A percentile compares a stretch with the other conserved stretches of the same genome.
phyloP scores from a whole-genome alignment of 306 rosid species.

The Boehmeria nivea region DNA sequence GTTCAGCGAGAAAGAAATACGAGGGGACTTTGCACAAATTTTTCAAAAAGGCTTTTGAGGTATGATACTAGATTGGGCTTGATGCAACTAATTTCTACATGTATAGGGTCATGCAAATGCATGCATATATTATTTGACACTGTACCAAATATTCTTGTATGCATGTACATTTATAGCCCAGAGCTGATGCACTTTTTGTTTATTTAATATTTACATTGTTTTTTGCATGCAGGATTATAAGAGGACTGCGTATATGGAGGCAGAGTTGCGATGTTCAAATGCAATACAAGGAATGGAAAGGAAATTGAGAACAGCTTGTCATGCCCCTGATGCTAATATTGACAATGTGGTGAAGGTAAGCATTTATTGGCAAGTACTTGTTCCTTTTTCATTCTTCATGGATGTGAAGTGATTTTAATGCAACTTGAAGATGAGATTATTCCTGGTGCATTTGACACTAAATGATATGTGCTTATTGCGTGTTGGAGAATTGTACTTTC shows the following conservation, averaged over 20 bases:
- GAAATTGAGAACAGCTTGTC: constrained; percentile 86
- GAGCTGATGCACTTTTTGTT: constrained; percentile 9
- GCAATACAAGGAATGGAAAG: constrained; percentile 85
- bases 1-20: constrained; percentile 74
- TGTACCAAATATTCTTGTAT: not conserved
- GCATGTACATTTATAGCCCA: not conserved
- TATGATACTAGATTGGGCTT: too few relatives aligned
- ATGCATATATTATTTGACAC: not conserved
- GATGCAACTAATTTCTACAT: not conserved
- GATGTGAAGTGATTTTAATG: not conserved
- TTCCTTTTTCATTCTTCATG: not conserved
- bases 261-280: constrained; percentile 70
- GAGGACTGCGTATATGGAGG: constrained; percentile 78
- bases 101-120: not conserved
- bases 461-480: too few relatives aligned
- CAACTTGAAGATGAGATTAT: not conserved
- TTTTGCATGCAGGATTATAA: constrained; percentile 63
- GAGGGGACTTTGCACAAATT: constrained; percentile 69
- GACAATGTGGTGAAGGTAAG: constrained; percentile 75
- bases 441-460: too few relatives aligned
- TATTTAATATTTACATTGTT: constrained; percentile 27
- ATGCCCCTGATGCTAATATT: constrained; percentile 68
- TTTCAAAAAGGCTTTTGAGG: constrained; percentile 79
- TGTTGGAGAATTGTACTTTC: too few relatives aligned
- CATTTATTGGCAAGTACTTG: not conserved